Percentiles rank a stretch among this genome's conserved stretches.
Evolutionary conservation across 257 asterid species (phyloP).

Genomic region (Fraxinus anomala): DNA sequence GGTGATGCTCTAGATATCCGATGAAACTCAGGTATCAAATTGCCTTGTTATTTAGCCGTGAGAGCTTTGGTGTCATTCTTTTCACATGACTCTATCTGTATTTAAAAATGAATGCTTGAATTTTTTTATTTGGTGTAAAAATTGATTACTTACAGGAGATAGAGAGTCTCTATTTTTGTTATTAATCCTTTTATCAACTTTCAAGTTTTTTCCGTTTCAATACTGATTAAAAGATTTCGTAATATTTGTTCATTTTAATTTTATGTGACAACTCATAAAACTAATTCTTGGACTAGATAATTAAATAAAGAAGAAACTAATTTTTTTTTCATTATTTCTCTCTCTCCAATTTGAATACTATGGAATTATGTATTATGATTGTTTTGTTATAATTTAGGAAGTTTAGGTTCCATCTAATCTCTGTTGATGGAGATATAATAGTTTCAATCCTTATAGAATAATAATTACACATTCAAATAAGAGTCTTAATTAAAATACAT

Average conservation of each 20-base stretch:
- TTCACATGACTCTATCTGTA: too few species aligned
- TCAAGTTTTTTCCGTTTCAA: neutral
- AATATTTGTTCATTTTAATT: slow-evolving; percentile 4
- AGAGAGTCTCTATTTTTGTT: neutral
- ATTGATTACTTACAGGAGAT: neutral
- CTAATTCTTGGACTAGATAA: too few species aligned
- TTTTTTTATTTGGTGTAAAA: neutral
- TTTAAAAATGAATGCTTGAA: slow-evolving; percentile 4
- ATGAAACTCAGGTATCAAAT: slow-evolving; percentile 79
- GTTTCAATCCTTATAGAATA: too few species aligned
- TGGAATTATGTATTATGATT: too few species aligned
- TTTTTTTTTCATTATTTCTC: too few species aligned
- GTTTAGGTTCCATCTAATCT: too few species aligned
- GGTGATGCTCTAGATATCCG: slow-evolving; percentile 85
- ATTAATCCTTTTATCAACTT: neutral
- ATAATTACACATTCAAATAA: too few species aligned
- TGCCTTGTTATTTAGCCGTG: neutral
- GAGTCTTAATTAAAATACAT: too few species aligned
- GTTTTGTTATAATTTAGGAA: too few species aligned
- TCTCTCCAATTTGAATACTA: too few species aligned
- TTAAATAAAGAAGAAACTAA: too few species aligned
- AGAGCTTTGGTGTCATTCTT: neutral
- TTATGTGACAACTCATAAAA: neutral
- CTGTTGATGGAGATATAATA: too few species aligned
- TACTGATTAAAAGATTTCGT: neutral